A percentile compares a stretch with the other conserved stretches of the same genome.
Conservation (phyloP, 139 green algal species). For the Microglena sp. region DNA sequence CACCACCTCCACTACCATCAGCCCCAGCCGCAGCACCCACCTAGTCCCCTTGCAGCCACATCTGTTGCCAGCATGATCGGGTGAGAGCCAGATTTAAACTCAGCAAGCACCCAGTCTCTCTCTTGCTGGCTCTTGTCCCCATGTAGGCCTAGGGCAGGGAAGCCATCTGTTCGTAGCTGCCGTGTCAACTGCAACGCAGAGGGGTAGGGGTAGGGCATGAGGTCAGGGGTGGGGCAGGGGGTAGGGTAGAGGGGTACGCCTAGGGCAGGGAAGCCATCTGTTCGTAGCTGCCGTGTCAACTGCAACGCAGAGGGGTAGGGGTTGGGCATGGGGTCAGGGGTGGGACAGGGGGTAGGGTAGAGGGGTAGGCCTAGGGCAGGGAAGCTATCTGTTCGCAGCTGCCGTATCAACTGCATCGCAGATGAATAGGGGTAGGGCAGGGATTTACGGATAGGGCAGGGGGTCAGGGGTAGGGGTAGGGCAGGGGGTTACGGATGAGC, state of each 20-base stretch:
- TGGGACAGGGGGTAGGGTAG: no score
- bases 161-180: slow-evolving; percentile 75
- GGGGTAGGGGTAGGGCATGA: neutral
- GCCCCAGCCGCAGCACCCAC: slow-evolving; percentile 31
- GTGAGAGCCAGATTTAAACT: slow-evolving; percentile 77
- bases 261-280: slow-evolving; percentile 72
- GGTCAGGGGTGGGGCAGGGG: neutral
- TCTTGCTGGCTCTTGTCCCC: slow-evolving; percentile 93
- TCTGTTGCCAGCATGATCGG: slow-evolving; percentile 94
- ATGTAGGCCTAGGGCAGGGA: slow-evolving; percentile 76
- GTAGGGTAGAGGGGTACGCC: slow-evolving; percentile 59
- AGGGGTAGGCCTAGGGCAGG: neutral
- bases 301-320: no score
- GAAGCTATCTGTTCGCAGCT: neutral
- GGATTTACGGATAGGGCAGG: no score
- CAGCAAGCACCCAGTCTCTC: slow-evolving; percentile 77
- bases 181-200: slow-evolving; percentile 50
- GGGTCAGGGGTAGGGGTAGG: no score
- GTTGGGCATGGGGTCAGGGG: no score
- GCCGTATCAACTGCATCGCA: no score
- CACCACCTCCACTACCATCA: no score
- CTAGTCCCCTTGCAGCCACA: slow-evolving; percentile 80
- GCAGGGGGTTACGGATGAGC: no score
- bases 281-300: slow-evolving; percentile 72
- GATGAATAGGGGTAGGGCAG: no score